phyloP scores from a whole-genome alignment of 192 early-diverging fungal genomes.

The Chytriomyces sp. region DNA sequence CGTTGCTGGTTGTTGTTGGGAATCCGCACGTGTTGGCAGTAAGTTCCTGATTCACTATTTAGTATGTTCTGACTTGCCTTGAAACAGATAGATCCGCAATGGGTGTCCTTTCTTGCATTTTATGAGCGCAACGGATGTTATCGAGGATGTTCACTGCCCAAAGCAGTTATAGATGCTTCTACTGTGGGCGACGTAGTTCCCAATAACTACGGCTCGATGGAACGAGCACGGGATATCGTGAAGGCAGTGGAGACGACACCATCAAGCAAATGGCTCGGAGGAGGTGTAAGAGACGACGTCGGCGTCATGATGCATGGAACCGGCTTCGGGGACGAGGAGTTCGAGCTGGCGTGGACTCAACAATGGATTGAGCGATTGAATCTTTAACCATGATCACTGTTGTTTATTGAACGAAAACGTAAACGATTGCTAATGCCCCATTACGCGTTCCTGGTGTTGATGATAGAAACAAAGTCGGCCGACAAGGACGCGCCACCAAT shows the following conservation, averaged over 20 bases:
- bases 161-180: neutral
- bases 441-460: no score
- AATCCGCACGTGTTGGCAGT: slow-evolving; percentile 20
- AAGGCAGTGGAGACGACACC: neutral
- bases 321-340: neutral
- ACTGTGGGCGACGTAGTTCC: neutral
- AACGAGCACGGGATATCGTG: neutral
- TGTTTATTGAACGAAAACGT: no score
- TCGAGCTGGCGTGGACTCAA: neutral
- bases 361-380: neutral
- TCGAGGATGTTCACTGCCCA: slow-evolving; percentile 1
- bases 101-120: slow-evolving; percentile 7
- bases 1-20: slow-evolving; percentile 28
- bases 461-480: slow-evolving; percentile 54
- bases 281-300: neutral
- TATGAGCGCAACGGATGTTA: slow-evolving; percentile 24
- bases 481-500: slow-evolving; percentile 99
- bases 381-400: no score
- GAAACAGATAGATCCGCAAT: slow-evolving; percentile 4
- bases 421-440: no score
- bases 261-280: slow-evolving; percentile 1
- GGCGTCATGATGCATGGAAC: no score
- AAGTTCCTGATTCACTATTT: neutral
- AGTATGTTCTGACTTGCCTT: neutral
- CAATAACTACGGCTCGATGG: neutral